Base-by-base conservation (phyloP, 108 stramenopile species). In the Cyclotella atomus region DNA sequence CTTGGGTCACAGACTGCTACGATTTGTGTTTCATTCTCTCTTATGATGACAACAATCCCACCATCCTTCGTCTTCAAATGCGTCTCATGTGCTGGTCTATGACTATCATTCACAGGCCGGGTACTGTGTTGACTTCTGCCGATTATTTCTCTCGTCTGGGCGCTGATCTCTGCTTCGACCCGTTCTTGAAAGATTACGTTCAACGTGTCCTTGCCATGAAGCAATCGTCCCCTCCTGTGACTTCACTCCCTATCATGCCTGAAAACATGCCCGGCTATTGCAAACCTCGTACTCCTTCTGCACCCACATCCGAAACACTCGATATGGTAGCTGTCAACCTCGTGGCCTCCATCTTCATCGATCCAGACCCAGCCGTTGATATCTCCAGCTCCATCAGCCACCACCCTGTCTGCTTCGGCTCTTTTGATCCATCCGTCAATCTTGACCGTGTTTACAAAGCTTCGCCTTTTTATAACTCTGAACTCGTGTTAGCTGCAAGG, bases 1-100 rank as follows among this genome's bases (percentile, higher is more conserved):
- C 50, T 20, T 66, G 65, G 50, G 4, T 52, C n/a, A 66, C 50
- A 1, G 49, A 65, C 28, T 65, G 63, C 45, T 65, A 65, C 17
- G 63, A 5, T 4, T 17, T 65, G 45, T 4, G 27, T 20, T 66
- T 50, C 33, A 66, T 66, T 20, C 52, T 66, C 16, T 29, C 47
- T n/a, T 66, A 66, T 10, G 49, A 66, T 32, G 65, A 49, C 7
- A 33, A 16, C 19, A 66, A 52, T 21, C 3, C 47, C 9, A 32
- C 20, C 1, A 29, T 66, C 17, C 47, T 32, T 12, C 65, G 50
- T 25, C 21, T 66, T 3, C 59, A 60, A 36, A 60, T 38, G 59
- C n/a, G 59, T 9, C n/a, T 60, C 14, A 60, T 60, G 59, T 35
- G 59, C n/a, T 36, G 34, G 59, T 17, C 7, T 19, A 36, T 60